phyloP scores from a whole-genome alignment of 2,329 filamentous ascomycete genomes.

The Alternaria brassicae region DNA sequence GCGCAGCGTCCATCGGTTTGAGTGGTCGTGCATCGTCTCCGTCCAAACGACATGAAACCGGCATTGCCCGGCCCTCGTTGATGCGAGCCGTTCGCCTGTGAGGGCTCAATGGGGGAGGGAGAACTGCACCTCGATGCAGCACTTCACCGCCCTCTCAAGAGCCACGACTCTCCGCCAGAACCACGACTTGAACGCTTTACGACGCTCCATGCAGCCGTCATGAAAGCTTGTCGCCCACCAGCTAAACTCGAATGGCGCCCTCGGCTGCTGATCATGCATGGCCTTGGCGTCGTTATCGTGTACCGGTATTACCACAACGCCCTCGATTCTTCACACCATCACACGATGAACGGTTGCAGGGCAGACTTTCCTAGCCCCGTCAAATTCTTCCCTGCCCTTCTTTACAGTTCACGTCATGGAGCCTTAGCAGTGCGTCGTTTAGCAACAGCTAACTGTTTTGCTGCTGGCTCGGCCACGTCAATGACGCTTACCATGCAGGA shows the following conservation, averaged over 20 bases:
- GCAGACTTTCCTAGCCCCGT: constrained; percentile 25
- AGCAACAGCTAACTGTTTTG: constrained; percentile 24
- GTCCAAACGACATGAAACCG: constrained; percentile 31
- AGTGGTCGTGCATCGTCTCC: constrained; percentile 8
- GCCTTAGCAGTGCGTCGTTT: constrained; percentile 18
- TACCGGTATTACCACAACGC: neutral
- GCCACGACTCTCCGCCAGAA: neutral
- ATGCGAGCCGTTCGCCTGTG: constrained; percentile 15
- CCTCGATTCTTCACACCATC: neutral
- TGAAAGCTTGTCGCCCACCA: neutral
- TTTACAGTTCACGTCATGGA: constrained; percentile 24
- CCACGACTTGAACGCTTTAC: neutral
- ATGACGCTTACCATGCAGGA: constrained; percentile 45
- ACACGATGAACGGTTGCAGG: constrained; percentile 28
- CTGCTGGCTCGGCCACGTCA: constrained; percentile 45
- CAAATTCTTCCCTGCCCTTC: constrained; percentile 13
- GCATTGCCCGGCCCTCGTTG: constrained; percentile 29
- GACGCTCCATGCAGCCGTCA: neutral
- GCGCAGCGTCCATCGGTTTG: constrained; percentile 23
- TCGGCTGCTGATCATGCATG: constrained; percentile 19
- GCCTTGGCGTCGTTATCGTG: constrained; percentile 13
- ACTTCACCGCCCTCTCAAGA: constrained; percentile 11
- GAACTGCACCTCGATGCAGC: neutral
- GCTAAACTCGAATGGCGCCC: neutral
- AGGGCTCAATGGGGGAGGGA: neutral